Base-by-base conservation (phyloP, 192 early-diverging fungal genomes). In the Coemansia aciculifera region DNA sequence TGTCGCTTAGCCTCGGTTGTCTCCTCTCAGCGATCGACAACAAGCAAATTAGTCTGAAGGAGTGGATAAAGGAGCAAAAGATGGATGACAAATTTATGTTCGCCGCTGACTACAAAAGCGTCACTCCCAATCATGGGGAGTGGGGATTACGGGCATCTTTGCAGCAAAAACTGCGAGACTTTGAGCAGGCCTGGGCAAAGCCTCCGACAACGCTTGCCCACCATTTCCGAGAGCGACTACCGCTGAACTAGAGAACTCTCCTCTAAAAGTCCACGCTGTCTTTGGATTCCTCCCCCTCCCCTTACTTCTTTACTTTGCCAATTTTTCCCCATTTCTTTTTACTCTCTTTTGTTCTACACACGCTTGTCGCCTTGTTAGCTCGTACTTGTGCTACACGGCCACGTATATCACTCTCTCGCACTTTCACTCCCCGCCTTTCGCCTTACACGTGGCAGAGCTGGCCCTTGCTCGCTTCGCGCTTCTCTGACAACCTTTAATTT, bases 221-320 rank as follows among this genome's bases (percentile, higher is more conserved):
- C 19, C 29, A 34, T 57, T 57, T 57, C 54, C 54, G 54, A 54
- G 19, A 48, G 44, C 44, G 43, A 15, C 46, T 8, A 48, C 46
- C 15, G 19, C 2, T 21, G 46, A 21, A 1, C n/a, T 21, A 21
- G 7, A 21, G 19, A 8, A 17, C 46, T 48, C 46, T 1, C 0
- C 46, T 48, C 46, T 17, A 48, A 48, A 48, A 48, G 51, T 17
- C 51, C 24, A 54, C 10, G 51, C 27, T 13, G 51, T 9, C 51
- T 54, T 54, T 54, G 51, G 51, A 27, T 54, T 54, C 51, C 27
- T 27, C 49, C 24, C 24, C 24, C 46, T 51, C 48, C 51, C 51
- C 27, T 48, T 40, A 40, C 39, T 54, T 54, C 51, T 54, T 15
- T 29, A 15, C 51, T 54, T n/a, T 11, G 7, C 2, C 51, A 54